phyloP scores from a whole-genome alignment of 192 early-diverging fungal genomes.

The Backusella liffmaniae region DNA sequence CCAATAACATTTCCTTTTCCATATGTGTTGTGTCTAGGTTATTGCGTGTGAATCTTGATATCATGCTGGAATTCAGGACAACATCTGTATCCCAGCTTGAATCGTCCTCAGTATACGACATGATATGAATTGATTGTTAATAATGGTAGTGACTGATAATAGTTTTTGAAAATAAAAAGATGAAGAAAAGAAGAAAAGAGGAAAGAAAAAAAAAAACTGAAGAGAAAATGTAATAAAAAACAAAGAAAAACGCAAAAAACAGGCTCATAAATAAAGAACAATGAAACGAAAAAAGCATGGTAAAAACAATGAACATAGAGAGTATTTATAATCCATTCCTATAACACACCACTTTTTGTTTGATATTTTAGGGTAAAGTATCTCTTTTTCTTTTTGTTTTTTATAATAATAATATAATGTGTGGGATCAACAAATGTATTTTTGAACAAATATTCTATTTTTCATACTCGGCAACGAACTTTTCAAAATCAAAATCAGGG shows the following conservation, averaged over 20 bases:
- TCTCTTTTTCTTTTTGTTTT: neutral
- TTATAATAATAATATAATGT: neutral
- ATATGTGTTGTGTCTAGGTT: neutral
- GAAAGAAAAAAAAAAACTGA: neutral
- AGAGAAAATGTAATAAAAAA: neutral
- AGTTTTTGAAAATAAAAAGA: neutral
- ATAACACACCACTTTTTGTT: neutral
- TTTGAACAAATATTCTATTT: conserved; percentile 1
- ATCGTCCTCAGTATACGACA: neutral
- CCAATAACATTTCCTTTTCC: conserved; percentile 2
- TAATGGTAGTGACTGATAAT: neutral
- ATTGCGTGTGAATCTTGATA: neutral
- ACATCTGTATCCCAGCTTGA: conserved; percentile 6
- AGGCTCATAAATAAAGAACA: neutral
- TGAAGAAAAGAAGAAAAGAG: neutral
- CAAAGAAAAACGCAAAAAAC: neutral
- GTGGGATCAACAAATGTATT: neutral
- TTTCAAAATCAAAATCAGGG: conserved; percentile 61
- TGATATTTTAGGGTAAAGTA: conserved; percentile 2
- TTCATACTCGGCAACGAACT: conserved; percentile 44
- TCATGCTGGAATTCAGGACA: neutral
- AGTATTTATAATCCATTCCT: neutral
- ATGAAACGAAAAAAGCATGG: neutral
- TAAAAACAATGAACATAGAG: neutral
- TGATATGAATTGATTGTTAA: neutral